Base-by-base conservation (phyloP, 106 monocot genomes). In the Dendrobium chrysotoxum region DNA sequence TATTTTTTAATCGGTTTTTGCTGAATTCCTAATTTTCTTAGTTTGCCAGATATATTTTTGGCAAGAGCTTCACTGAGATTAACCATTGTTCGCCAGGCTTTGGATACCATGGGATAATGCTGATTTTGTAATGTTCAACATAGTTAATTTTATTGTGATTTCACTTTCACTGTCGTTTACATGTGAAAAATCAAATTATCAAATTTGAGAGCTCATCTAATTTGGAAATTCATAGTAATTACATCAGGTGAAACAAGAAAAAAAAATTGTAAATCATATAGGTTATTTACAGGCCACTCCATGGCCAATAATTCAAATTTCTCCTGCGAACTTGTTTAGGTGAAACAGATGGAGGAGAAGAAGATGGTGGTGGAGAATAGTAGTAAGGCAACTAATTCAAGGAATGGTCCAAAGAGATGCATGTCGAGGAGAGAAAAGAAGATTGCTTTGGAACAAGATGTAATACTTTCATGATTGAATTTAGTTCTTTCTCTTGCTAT, bases 371-470 rank as follows among this genome's bases (percentile, higher is more conserved):
- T 80, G 44, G 80, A 80, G 58, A 83, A 57, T 31, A 84, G 26
- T 21, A 79, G 73, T 54, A 39, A 35, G 28, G 38, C 75, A 65
- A 84, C 78, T 16, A 72, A 75, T 57, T 23, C 85, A 26, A 40
- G 35, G 7, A 86, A 79, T 66, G 78, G 38, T 7, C 75, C 75
- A 5, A 81, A 79, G 26, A 57, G 88, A 81, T 64, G 78, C 21
- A 77, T 81, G 54, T 80, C 86, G 7, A 86, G 89, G 84, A 94
- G 85, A 86, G 94, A 98, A 72, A 92, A 81, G 78, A 98, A 91
- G 82, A 83, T 91, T 85, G 86, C 92, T 54, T 79, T 98, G 54
- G 89, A 92, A 82, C 92, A 98, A 89, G 94, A 92, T 79, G 97
- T 98, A 83, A 61, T 55, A 18, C 53, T 41, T 77, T 46, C 45